Evolutionary conservation across 2,329 filamentous ascomycete genomes (phyloP).

Genomic region (Chalaropsis ovoidea): DNA sequence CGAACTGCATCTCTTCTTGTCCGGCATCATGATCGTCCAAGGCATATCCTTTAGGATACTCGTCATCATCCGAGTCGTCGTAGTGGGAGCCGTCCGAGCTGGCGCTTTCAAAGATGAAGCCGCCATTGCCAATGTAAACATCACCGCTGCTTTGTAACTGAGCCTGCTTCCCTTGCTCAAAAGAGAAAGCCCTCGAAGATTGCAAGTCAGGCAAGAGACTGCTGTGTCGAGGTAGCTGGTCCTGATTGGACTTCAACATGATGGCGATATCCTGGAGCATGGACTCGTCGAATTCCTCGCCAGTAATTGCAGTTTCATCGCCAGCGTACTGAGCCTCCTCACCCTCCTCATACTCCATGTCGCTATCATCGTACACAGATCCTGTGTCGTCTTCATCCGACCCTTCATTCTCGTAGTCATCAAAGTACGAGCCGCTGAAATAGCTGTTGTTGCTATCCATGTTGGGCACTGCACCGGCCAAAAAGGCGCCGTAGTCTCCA

Average conservation of each 20-base stretch:
- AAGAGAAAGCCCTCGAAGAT: constrained; percentile 28
- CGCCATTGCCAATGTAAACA: background rate
- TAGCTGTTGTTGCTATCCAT: constrained; percentile 34
- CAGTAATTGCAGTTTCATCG: constrained; percentile 34
- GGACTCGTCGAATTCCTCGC: constrained; percentile 50
- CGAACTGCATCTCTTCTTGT: constrained; percentile 17
- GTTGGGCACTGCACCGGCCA: constrained; percentile 30
- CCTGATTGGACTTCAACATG: constrained; percentile 43
- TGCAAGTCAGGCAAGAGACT: constrained; percentile 38
- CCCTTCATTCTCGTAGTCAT: constrained; percentile 49
- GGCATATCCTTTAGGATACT: background rate
- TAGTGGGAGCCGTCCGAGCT: constrained; percentile 29
- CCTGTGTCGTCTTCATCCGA: constrained; percentile 34
- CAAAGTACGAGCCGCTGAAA: constrained; percentile 44
- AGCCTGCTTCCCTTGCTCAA: background rate
- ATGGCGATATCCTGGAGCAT: constrained; percentile 56
- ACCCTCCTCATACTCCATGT: constrained; percentile 29
- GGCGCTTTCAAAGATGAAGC: background rate
- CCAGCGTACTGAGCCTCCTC: constrained; percentile 32
- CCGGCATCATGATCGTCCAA: constrained; percentile 25
- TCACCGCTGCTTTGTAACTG: background rate
- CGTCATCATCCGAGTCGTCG: constrained; percentile 27
- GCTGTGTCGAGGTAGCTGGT: constrained; percentile 39
- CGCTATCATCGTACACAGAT: constrained; percentile 29
- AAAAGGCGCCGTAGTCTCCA: constrained; percentile 30